A percentile compares a stretch with the other conserved stretches of the same genome.
These are phyloP conservation scores for Acidiella bohemica DNA, from an alignment of 495 filamentous ascomycete genomes.

Conservation along the genomic window DNA sequence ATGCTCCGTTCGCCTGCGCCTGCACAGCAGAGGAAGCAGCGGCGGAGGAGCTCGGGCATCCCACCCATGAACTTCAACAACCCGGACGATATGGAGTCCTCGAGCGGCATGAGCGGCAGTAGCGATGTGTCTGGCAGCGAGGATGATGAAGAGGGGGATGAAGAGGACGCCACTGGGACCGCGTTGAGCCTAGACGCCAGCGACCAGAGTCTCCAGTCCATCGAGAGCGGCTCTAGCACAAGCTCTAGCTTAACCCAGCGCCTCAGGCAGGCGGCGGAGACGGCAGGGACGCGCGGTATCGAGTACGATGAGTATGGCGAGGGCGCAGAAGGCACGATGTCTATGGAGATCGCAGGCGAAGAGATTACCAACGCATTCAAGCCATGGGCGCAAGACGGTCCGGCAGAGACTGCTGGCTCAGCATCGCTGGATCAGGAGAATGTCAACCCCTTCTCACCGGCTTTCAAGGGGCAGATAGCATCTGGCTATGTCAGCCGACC, in stretches of 20 bases:
- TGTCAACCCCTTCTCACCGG: slow-evolving; percentile 38
- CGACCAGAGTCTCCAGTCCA: slow-evolving; percentile 17
- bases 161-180: slow-evolving; percentile 20
- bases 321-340: slow-evolving; percentile 50
- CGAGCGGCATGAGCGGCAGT: slow-evolving; percentile 63
- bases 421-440: slow-evolving; percentile 48
- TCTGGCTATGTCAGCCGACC: slow-evolving; percentile 6
- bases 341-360: slow-evolving; percentile 65
- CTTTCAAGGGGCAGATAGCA: slow-evolving; percentile 18
- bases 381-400: slow-evolving; percentile 46
- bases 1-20: slow-evolving; percentile 43
- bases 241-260: slow-evolving; percentile 62
- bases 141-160: slow-evolving; percentile 9
- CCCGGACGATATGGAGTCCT: slow-evolving; percentile 52
- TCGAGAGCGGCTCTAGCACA: slow-evolving; percentile 36
- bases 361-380: slow-evolving; percentile 65
- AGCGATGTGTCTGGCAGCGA: slow-evolving; percentile 25
- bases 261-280: slow-evolving; percentile 58
- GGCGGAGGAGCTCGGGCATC: slow-evolving; percentile 51
- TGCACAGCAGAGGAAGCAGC: slow-evolving; percentile 51
- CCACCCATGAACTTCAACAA: slow-evolving; percentile 47
- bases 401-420: slow-evolving; percentile 19
- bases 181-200: slow-evolving; percentile 23
- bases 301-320: slow-evolving; percentile 48
- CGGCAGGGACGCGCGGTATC: slow-evolving; percentile 52